These are phyloP conservation scores for Trichosporon faecale DNA, from an alignment of 1,284 basidiomycete species.

Conservation along the genomic window DNA sequence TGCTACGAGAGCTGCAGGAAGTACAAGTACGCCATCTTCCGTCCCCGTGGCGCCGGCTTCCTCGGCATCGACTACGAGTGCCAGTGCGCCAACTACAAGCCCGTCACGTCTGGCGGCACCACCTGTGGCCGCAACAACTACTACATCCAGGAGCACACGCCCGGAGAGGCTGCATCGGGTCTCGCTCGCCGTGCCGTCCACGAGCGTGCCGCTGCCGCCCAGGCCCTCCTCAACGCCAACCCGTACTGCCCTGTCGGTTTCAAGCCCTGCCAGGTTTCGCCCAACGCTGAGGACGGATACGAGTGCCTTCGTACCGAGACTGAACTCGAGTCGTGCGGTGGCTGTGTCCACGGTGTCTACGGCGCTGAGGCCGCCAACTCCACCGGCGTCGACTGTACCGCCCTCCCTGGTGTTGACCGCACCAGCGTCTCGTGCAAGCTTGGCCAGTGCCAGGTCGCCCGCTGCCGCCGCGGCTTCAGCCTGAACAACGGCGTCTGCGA, in stretches of 20 bases:
- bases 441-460: conserved; percentile 17
- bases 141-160: not conserved
- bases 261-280: not conserved
- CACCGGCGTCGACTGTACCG: conserved; percentile 21
- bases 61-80: not conserved
- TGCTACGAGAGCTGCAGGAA: not conserved
- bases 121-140: not conserved
- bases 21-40: not conserved
- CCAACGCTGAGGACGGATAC: not conserved
- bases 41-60: not conserved
- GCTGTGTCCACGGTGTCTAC: conserved; percentile 19
- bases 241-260: conserved; percentile 1
- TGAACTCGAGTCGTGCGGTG: conserved; percentile 32
- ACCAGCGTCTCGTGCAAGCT: conserved; percentile 19
- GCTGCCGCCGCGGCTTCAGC: conserved; percentile 18
- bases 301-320: conserved; percentile 28
- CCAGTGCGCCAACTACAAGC: not conserved
- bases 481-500: conserved; percentile 10
- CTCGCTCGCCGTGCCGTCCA: not conserved
- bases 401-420: conserved; percentile 13
- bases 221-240: not conserved
- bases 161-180: not conserved
- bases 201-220: not conserved
- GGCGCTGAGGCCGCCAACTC: not conserved
- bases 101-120: not conserved